Evolutionary conservation across 805 yeast species (phyloP).

Genomic region (Lachancea sp.): DNA sequence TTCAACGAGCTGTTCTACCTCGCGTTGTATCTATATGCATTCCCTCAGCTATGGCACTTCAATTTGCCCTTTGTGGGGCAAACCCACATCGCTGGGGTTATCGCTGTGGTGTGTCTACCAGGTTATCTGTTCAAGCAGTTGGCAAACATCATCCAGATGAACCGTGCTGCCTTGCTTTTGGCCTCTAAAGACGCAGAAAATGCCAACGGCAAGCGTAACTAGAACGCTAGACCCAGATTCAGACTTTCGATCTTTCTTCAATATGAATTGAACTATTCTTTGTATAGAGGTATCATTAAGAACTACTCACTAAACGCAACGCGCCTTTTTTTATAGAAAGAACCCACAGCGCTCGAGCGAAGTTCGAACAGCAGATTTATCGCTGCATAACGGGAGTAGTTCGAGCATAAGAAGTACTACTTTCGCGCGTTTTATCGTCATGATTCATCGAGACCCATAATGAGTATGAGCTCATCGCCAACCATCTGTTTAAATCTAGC

Average conservation of each 20-base stretch:
- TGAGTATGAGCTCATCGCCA: too few species aligned
- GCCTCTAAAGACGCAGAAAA: slow-evolving; percentile 61
- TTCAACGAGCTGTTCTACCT: slow-evolving; percentile 90
- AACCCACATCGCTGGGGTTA: slow-evolving; percentile 53
- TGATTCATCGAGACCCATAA: too few species aligned
- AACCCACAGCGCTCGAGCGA: too few species aligned
- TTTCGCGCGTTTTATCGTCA: too few species aligned
- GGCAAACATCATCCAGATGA: slow-evolving; percentile 82
- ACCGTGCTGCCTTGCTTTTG: slow-evolving; percentile 73
- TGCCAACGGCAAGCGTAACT: slow-evolving; percentile 18
- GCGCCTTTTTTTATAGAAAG: too few species aligned
- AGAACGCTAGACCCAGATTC: not conserved
- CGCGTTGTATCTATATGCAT: slow-evolving; percentile 75
- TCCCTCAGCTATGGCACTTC: slow-evolving; percentile 30
- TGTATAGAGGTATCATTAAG: too few species aligned
- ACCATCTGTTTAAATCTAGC: too few species aligned
- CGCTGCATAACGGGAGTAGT: too few species aligned
- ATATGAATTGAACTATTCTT: too few species aligned
- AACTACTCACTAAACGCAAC: not conserved
- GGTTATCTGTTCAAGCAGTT: slow-evolving; percentile 86
- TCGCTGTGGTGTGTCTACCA: slow-evolving; percentile 64
- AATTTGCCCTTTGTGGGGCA: slow-evolving; percentile 24
- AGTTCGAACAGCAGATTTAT: too few species aligned
- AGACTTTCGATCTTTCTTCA: too few species aligned
- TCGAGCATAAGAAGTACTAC: too few species aligned